Evolutionary conservation across 257 asterid genomes (phyloP).

Genomic region (Ilex aquifolium): DNA sequence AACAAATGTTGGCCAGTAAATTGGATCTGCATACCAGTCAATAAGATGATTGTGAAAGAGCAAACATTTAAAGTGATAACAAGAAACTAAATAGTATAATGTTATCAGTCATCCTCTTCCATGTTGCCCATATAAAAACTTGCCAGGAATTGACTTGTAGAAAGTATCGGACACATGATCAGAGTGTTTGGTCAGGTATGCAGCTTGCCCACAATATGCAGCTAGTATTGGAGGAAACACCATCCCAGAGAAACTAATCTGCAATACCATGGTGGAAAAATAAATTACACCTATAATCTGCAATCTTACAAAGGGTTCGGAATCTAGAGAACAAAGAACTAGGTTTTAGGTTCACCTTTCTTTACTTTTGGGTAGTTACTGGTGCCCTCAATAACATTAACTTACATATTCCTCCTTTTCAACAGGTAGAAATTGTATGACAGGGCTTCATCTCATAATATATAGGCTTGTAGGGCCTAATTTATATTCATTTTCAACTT

Average conservation of each 20-base stretch:
- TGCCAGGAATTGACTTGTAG: constrained; percentile 51
- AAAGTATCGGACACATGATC: constrained; percentile 34
- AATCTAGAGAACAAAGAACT: too few species aligned
- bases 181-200: constrained; percentile 50
- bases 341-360: too few species aligned
- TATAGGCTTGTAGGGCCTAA: too few species aligned
- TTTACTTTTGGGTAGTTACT: too few species aligned
- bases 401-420: too few species aligned
- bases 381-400: too few species aligned
- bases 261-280: constrained; percentile 2
- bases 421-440: too few species aligned
- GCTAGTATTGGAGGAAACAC: constrained; percentile 47
- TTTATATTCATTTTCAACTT: too few species aligned
- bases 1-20: constrained; percentile 75
- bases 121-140: neutral
- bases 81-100: neutral
- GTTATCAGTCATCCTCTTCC: neutral
- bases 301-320: too few species aligned
- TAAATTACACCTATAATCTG: too few species aligned
- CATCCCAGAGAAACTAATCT: constrained; percentile 55
- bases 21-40: constrained; percentile 21
- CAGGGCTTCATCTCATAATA: too few species aligned
- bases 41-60: too few species aligned
- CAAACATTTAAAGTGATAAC: neutral
- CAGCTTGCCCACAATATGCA: constrained; percentile 67